Conservation (phyloP, 2,329 filamentous ascomycete species). For the Ceratocystis eucalypticola region DNA sequence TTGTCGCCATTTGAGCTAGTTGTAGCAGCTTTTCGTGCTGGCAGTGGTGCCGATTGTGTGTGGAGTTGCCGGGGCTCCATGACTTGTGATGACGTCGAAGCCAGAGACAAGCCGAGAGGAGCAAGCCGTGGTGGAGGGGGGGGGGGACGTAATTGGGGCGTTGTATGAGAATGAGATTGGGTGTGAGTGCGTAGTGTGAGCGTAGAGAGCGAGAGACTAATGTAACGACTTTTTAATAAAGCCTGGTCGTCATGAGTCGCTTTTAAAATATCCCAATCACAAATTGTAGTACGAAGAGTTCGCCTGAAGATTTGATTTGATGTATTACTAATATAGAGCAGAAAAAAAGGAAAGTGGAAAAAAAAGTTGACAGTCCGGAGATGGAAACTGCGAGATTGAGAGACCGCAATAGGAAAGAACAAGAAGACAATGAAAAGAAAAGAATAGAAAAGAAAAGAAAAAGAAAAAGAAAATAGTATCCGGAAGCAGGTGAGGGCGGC, state of each 20-base stretch:
- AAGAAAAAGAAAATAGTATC: neutral
- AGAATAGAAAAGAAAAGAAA: neutral
- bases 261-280: neutral
- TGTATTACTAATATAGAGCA: slow-evolving; percentile 3
- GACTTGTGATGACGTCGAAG: neutral
- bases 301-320: neutral
- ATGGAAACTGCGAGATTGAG: neutral
- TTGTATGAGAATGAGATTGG: neutral
- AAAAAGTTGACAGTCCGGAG: neutral
- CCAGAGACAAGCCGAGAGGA: neutral
- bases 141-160: neutral
- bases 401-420: neutral
- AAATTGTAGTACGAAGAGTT: neutral
- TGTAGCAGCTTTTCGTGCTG: neutral
- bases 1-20: slow-evolving; percentile 24
- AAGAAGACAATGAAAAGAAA: neutral
- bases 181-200: neutral
- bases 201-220: neutral
- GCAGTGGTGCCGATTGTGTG: neutral
- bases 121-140: neutral
- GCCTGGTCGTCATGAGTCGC: neutral
- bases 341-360: neutral
- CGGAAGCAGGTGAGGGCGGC: too few relatives aligned
- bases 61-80: neutral
- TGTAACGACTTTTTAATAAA: neutral